phyloP scores from a whole-genome alignment of 192 early-diverging fungal species.

The Glomus cerebriforme region DNA sequence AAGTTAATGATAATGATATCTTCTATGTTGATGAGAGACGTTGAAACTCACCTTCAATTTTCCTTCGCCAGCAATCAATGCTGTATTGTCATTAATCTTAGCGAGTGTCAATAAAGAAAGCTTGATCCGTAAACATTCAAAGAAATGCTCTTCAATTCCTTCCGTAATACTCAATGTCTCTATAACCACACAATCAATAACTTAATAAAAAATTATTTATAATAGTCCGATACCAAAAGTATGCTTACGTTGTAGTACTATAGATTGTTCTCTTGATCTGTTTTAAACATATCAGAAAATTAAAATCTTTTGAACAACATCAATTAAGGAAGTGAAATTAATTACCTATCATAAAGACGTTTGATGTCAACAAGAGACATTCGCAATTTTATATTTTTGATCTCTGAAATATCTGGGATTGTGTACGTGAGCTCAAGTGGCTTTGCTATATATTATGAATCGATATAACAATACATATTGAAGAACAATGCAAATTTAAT shows the following conservation, averaged over 20 bases:
- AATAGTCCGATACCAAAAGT: neutral
- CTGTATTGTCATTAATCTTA: neutral
- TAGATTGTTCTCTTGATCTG: neutral
- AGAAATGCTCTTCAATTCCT: constrained; percentile 15
- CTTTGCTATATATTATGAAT: neutral
- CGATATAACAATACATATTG: neutral
- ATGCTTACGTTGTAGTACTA: neutral
- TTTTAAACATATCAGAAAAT: neutral
- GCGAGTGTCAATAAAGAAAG: constrained; percentile 4
- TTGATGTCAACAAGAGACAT: neutral
- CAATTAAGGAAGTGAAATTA: neutral
- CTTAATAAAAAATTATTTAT: neutral
- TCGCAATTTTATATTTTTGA: constrained; percentile 11
- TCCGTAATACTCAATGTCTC: neutral
- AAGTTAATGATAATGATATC: neutral
- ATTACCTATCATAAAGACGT: constrained; percentile 11
- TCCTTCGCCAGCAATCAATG: neutral
- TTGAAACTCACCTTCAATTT: constrained; percentile 10
- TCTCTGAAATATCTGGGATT: constrained; percentile 13
- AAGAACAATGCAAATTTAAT: neutral
- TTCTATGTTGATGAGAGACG: neutral
- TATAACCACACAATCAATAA: too few relatives aligned
- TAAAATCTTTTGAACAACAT: neutral
- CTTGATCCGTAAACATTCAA: constrained; percentile 9
- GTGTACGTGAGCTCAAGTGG: constrained; percentile 3